Evolutionary conservation across 2,329 filamentous ascomycete species (phyloP), one percentile per base, ranked within the genome.

Genomic region (Colletotrichum tamarilloi): DNA sequence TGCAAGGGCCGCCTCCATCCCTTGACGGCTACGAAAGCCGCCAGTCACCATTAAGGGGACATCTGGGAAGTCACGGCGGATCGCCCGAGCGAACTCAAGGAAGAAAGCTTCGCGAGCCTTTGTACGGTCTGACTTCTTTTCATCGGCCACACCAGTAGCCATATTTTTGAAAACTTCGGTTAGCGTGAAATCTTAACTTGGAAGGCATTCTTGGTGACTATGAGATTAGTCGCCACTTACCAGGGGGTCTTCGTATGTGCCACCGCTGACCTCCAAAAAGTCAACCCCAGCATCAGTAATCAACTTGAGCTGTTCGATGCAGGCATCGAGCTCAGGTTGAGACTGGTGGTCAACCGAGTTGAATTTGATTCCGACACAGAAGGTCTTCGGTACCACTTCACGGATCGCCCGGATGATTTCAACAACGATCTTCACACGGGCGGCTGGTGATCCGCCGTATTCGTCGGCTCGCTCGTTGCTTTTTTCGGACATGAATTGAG

Each of bases 191-290:
- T 38, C 84, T 85, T 77, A 32, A 5, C 12, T 38, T 5, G 12
- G 14, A 32, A 5, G 8, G 5, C 42, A 11, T 6, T 26, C 12
- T 2, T 30, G n/a, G 3, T 42, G 4, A 26, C 26, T 5, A 58
- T 12, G 4, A 8, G 6, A n/a, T 5, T 12, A 22, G 65, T 74
- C 6, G 66, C 7, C 28, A 72, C 78, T 64, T 77, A 89, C 87
- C 63, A 75, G 77, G 0, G 89, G 85, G 68, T 90, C 80, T 76
- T 91, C 88, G 75, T 88, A 91, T 0, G 80, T 88, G 0, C 92
- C 92, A 0, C 92, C 92, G 22, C 87, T 90, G 30, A 94, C 86
- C 80, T 94, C 92, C 2, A 94, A 81, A 75, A 93, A 93, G 80
- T 94, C 92, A 1, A 94, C 81, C 5, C 82, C 88, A 52, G 84